Conservation (phyloP, 768 basidiomycete genomes). For the Xerocomus potaroensis region DNA sequence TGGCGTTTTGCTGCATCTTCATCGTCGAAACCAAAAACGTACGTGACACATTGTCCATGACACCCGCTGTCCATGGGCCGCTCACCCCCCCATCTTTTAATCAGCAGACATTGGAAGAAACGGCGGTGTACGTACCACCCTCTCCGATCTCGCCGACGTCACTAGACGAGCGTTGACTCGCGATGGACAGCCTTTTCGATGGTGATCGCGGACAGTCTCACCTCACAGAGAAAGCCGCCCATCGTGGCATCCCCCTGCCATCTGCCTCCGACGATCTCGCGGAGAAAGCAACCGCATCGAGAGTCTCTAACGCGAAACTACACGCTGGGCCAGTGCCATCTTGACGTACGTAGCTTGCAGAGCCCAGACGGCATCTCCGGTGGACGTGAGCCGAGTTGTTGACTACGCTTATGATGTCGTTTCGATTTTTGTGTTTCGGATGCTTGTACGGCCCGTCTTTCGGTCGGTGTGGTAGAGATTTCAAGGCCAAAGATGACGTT, state of each 20-base stretch:
- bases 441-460: no score
- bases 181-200: conserved; percentile 13
- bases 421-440: no score
- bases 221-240: neutral
- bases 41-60: no score
- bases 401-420: no score
- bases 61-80: neutral
- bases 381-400: no score
- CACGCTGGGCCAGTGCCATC: no score
- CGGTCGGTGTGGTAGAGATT: no score
- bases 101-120: conserved; percentile 19
- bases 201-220: neutral
- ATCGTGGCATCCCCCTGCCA: neutral
- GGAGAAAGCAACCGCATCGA: neutral
- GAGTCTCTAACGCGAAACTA: no score
- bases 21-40: conserved; percentile 39
- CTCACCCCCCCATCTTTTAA: neutral
- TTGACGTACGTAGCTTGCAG: no score
- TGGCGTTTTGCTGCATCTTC: conserved; percentile 35
- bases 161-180: neutral
- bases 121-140: conserved; percentile 15
- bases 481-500: no score
- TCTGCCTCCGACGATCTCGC: neutral
- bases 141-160: no score
- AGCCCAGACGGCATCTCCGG: no score